Conservation (phyloP, 345 rosid genomes). For the Salix udensis region DNA sequence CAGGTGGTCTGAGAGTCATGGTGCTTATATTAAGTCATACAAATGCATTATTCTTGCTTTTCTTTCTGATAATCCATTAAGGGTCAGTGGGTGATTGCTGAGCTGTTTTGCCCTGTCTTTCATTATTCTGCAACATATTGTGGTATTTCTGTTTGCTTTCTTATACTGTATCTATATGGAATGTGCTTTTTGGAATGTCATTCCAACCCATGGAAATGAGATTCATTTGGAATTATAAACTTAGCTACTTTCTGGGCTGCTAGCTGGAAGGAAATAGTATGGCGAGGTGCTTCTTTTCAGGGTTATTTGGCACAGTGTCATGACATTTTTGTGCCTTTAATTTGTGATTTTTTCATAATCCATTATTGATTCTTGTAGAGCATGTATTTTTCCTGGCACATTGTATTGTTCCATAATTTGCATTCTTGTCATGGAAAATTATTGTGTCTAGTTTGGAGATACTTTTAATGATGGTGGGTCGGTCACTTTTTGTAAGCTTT, state of each 20-base stretch:
- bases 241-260: neutral
- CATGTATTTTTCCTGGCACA: neutral
- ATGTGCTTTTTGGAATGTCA: neutral
- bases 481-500: neutral
- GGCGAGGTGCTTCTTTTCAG: neutral
- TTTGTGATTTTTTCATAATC: neutral
- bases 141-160: neutral
- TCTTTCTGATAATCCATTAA: neutral
- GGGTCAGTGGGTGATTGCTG: neutral
- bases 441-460: neutral
- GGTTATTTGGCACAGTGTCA: neutral
- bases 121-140: neutral
- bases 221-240: neutral
- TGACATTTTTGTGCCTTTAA: neutral
- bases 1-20: neutral
- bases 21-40: neutral
- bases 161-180: neutral
- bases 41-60: neutral
- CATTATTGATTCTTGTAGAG: neutral
- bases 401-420: neutral
- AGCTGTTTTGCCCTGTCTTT: neutral
- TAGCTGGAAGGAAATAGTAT: neutral
- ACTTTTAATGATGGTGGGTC: neutral
- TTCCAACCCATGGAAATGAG: neutral
- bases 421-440: neutral